These are phyloP conservation scores for Nitzschia sp. DNA, from an alignment of 108 stramenopile species.

Conservation along the genomic window DNA sequence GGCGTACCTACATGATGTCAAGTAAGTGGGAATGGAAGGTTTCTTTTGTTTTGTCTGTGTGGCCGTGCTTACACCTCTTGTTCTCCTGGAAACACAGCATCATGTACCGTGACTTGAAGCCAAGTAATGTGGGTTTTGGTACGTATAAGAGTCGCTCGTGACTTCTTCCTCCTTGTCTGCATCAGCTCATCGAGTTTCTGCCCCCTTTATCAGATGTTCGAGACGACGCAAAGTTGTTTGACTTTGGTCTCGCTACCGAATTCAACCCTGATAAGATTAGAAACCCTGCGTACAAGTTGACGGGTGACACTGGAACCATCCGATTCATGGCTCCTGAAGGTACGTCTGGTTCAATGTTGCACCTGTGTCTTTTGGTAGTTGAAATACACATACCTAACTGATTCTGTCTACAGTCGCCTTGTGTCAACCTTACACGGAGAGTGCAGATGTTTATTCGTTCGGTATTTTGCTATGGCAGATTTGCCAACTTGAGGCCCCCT, in stretches of 20 bases:
- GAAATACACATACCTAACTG: background rate
- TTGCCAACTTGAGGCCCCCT: constrained; percentile 54
- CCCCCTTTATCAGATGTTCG: constrained; percentile 9
- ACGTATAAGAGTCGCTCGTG: constrained; percentile 13
- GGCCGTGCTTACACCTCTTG: background rate
- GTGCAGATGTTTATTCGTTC: constrained; percentile 81
- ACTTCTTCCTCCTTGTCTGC: background rate
- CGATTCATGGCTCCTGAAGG: constrained; percentile 72
- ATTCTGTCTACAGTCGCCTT: constrained; percentile 48
- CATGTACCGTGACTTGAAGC: constrained; percentile 66
- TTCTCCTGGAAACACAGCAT: constrained; percentile 36
- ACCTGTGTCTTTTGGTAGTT: background rate
- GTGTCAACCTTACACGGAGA: constrained; percentile 71
- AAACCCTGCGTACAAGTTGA: constrained; percentile 38
- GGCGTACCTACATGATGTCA: constrained; percentile 58
- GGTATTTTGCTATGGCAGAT: constrained; percentile 78
- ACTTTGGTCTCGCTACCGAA: constrained; percentile 48
- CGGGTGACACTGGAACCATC: constrained; percentile 45
- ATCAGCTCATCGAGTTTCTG: background rate
- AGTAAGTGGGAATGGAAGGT: constrained; percentile 38
- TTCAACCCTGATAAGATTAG: constrained; percentile 12
- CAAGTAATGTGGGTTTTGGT: constrained; percentile 49
- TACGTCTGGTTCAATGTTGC: background rate
- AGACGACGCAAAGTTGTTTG: constrained; percentile 54
- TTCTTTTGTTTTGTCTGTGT: background rate